Percentiles rank a stretch among this genome's conserved stretches.
These are phyloP conservation scores for Claviceps africana DNA, from an alignment of 2,329 filamentous ascomycete genomes.

Conservation along the genomic window DNA sequence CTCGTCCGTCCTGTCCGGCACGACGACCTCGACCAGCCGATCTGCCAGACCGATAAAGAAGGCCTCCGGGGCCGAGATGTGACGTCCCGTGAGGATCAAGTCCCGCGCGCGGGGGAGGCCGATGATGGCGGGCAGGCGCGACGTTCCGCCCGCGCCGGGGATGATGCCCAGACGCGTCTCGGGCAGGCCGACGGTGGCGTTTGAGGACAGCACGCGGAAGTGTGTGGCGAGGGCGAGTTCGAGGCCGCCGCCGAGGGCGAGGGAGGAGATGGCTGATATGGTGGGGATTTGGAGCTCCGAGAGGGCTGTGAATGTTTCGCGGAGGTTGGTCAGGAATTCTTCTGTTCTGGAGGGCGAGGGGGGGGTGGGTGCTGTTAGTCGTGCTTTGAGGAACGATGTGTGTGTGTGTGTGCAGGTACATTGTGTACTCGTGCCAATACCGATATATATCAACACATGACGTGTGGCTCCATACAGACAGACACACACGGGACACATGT, in stretches of 20 bases:
- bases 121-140: conserved; percentile 69
- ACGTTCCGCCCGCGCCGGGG: conserved; percentile 85
- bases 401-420: no score
- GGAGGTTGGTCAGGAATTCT: conserved; percentile 64
- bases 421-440: no score
- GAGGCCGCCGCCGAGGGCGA: conserved; percentile 83
- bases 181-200: conserved; percentile 66
- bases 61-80: conserved; percentile 69
- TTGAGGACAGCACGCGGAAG: conserved; percentile 74
- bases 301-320: conserved; percentile 60
- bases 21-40: conserved; percentile 66
- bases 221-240: conserved; percentile 84
- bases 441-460: no score
- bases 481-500: no score
- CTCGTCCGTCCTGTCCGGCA: conserved; percentile 29
- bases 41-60: conserved; percentile 87
- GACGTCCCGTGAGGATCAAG: conserved; percentile 77
- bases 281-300: conserved; percentile 72
- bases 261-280: conserved; percentile 71
- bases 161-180: conserved; percentile 91
- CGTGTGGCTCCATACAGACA: no score
- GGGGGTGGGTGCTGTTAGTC: not conserved
- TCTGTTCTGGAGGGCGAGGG: conserved; percentile 50
- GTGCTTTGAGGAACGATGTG: not conserved
- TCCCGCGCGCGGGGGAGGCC: conserved; percentile 74